Percentiles rank a stretch among this genome's conserved stretches.
These are phyloP conservation scores for Calvatia gigantea DNA, from an alignment of 768 basidiomycete species.

Conservation along the genomic window DNA sequence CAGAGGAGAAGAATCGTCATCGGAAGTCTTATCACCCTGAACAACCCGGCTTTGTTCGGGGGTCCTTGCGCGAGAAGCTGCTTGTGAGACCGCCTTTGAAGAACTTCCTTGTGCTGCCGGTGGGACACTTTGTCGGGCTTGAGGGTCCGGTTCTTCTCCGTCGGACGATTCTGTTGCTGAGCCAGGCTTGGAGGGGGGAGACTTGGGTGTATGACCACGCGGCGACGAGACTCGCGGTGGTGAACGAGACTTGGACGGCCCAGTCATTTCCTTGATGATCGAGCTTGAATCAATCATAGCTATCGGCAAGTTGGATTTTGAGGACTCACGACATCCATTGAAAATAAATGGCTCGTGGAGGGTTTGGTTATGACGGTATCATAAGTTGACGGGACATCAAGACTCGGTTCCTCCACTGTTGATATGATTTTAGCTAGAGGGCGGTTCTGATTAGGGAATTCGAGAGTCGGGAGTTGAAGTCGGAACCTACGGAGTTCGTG, in stretches of 20 bases:
- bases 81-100: background rate
- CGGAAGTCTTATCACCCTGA: constrained; percentile 5
- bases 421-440: constrained; percentile 48
- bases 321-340: background rate
- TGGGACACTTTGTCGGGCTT: background rate
- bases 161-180: constrained; percentile 48
- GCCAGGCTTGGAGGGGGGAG: constrained; percentile 24
- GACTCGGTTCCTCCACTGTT: constrained; percentile 40
- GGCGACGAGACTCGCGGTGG: background rate
- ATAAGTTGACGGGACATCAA: constrained; percentile 24
- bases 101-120: background rate
- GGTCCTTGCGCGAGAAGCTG: background rate
- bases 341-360: background rate
- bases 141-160: constrained; percentile 12
- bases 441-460: constrained; percentile 15
- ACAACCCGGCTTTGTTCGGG: background rate
- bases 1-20: constrained; percentile 9
- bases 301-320: background rate
- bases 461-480: constrained; percentile 10
- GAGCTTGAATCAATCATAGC: background rate
- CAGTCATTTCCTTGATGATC: background rate
- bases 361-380: constrained; percentile 6
- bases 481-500: constrained; percentile 58
- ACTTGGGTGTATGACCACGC: background rate
- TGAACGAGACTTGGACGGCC: background rate